A percentile compares a stretch with the other conserved stretches of the same genome.
Evolutionary conservation across 495 filamentous ascomycete species (phyloP).

Genomic region (Rhizodiscina lignyota): DNA sequence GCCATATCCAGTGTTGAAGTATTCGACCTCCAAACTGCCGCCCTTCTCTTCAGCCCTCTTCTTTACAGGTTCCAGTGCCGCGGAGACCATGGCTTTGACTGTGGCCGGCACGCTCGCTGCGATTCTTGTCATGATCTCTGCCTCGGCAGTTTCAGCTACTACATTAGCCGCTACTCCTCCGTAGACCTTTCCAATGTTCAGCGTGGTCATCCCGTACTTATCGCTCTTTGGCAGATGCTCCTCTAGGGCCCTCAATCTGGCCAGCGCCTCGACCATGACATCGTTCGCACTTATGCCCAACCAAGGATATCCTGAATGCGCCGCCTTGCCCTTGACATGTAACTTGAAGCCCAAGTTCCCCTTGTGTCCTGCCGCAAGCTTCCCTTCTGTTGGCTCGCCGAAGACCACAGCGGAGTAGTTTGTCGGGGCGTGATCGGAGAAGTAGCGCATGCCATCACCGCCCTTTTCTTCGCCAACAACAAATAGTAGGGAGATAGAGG

Average conservation of each 20-base stretch:
- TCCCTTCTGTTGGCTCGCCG: slow-evolving; percentile 77
- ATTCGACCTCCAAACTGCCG: slow-evolving; percentile 43
- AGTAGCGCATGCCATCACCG: slow-evolving; percentile 66
- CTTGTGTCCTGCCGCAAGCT: slow-evolving; percentile 81
- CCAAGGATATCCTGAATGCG: slow-evolving; percentile 81
- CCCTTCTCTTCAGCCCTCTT: slow-evolving; percentile 25
- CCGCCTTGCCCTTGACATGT: slow-evolving; percentile 54
- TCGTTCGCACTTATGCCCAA: slow-evolving; percentile 66
- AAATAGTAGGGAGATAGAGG: slow-evolving; percentile 55
- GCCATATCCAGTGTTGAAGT: slow-evolving; percentile 40
- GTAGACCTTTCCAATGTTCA: slow-evolving; percentile 64
- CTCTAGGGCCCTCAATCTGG: slow-evolving; percentile 39
- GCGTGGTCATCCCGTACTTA: slow-evolving; percentile 68
- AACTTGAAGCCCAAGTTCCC: slow-evolving; percentile 52
- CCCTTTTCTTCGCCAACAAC: slow-evolving; percentile 76
- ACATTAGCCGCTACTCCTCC: slow-evolving; percentile 85
- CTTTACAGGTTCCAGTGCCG: slow-evolving; percentile 30
- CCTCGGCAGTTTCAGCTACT: slow-evolving; percentile 55
- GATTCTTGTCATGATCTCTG: slow-evolving; percentile 51
- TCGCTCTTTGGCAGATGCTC: slow-evolving; percentile 49
- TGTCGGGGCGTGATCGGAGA: slow-evolving; percentile 32
- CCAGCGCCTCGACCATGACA: slow-evolving; percentile 51
- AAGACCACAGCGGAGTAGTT: slow-evolving; percentile 62
- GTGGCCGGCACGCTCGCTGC: slow-evolving; percentile 49
- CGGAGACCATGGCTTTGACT: slow-evolving; percentile 35